Evolutionary conservation across 2,329 filamentous ascomycete genomes (phyloP), one percentile per base, ranked within the genome.

Genomic region (Curvularia verruculosa): DNA sequence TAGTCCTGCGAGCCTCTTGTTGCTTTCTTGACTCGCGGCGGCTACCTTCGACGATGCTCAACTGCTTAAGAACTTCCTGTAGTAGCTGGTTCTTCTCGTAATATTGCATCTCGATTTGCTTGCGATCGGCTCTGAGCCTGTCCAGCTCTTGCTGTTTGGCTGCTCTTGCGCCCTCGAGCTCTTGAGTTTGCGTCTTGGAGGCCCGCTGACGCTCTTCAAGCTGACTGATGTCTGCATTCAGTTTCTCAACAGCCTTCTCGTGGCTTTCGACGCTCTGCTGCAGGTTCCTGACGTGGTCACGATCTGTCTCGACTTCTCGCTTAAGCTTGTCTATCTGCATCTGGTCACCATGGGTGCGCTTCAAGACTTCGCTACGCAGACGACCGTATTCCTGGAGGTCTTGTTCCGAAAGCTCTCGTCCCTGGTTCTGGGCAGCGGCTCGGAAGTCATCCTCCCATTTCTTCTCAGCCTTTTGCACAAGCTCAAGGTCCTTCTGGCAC

Each of bases 31-130:
- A 95, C 76, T 96, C 91, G 59, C 92, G 89, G 64, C 89, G 88
- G 68, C 93, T 89, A 65, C 87, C 95, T 75, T 97, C 92, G 59
- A 92, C 88, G 63, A 89, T 88, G 51, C 92, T 91, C 71, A 92
- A 90, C 61, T 96, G 84, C 73, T 93, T 93, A 60, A 84, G 86
- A 28, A 92, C 87, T 56, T 93, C 90, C 60, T 91, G 88, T 6
- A 98, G 84, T 75, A 96, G 94, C 77, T 97, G 93, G 64, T 99
- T 93, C 2, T 96, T 85, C 72, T 98, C 95, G 0, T 90, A 95
- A 52, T 89, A 87, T 72, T 89, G 88, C 71, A 96, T 90, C 51
- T 91, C 89, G 8, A 90, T 88, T 52, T 68, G 66, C 52, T 63
- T 64, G 29, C 70, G 71, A 50, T 74, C 72, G 5, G 73, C 69